Conservation (phyloP, 768 basidiomycete species). For the Galerina marginata region DNA sequence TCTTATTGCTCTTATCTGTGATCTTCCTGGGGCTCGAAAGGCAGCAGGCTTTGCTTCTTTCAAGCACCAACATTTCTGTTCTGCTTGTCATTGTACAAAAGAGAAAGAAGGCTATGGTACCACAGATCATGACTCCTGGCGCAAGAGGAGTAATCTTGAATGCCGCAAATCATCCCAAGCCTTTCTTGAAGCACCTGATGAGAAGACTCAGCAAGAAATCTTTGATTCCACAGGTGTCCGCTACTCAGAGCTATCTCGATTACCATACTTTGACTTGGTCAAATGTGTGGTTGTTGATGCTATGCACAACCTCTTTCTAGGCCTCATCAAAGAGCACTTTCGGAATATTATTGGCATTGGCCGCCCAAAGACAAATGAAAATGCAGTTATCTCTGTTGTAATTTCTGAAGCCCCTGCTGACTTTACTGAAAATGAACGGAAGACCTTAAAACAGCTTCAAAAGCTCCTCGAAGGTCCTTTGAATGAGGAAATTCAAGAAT, state of each 20-base stretch:
- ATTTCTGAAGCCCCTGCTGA: not conserved
- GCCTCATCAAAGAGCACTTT: constrained; percentile 36
- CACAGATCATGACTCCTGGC: not conserved
- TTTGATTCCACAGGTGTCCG: constrained; percentile 26
- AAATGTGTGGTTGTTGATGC: constrained; percentile 36
- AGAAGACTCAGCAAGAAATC: constrained; percentile 17
- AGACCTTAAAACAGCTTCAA: not conserved
- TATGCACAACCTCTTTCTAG: constrained; percentile 45
- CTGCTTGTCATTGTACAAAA: constrained; percentile 25
- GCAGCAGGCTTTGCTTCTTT: constrained; percentile 29
- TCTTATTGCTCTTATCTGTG: constrained; percentile 38
- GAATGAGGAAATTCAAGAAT: too few species aligned
- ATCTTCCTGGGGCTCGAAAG: constrained; percentile 39
- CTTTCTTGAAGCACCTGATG: not conserved
- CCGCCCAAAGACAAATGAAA: not conserved
- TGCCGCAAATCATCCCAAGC: constrained; percentile 18
- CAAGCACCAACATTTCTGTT: constrained; percentile 27
- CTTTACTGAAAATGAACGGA: not conserved
- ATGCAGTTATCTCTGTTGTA: not conserved
- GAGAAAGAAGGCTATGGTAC: constrained; percentile 5
- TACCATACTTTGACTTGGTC: constrained; percentile 42
- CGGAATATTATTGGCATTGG: constrained; percentile 18
- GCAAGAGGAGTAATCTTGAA: constrained; percentile 15
- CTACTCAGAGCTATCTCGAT: constrained; percentile 26
- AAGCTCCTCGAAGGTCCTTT: too few species aligned